These are phyloP conservation scores for Corniculantispora saksenae DNA, from an alignment of 2,329 filamentous ascomycete species.

Conservation along the genomic window DNA sequence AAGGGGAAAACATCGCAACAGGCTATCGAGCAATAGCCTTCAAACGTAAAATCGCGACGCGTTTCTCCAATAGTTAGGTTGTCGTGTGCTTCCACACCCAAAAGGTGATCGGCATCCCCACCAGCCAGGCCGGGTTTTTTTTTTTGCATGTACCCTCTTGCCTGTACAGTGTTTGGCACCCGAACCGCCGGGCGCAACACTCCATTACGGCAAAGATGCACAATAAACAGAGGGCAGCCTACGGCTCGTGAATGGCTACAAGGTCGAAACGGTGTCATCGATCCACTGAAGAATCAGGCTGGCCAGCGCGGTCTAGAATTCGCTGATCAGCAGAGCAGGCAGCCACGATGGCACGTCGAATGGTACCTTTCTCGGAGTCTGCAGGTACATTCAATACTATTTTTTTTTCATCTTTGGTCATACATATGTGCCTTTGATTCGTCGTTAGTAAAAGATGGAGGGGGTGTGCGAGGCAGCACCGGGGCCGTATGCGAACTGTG, in stretches of 20 bases:
- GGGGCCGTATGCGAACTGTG: conserved; percentile 7
- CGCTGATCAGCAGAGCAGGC: neutral
- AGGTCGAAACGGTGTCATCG: conserved; percentile 1
- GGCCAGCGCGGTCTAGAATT: conserved; percentile 14
- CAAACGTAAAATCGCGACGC: neutral
- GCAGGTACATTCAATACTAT: neutral
- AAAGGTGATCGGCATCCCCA: neutral
- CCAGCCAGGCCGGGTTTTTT: neutral
- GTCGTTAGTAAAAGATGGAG: no score
- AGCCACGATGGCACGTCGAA: no score
- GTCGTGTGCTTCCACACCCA: neutral
- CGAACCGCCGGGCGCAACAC: neutral
- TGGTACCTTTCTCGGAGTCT: no score
- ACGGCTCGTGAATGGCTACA: neutral
- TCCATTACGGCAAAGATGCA: neutral
- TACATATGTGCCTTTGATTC: no score
- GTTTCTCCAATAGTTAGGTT: neutral
- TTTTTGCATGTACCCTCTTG: no score
- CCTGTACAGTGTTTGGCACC: neutral
- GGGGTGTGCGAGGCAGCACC: no score
- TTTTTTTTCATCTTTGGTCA: no score
- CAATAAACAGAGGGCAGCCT: neutral
- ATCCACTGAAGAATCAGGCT: neutral
- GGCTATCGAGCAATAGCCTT: neutral
- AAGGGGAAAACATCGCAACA: neutral